Percentiles rank a stretch among this genome's conserved stretches.
Conservation (phyloP, 1,284 basidiomycete genomes). For the Ceratobasidium sp. region DNA sequence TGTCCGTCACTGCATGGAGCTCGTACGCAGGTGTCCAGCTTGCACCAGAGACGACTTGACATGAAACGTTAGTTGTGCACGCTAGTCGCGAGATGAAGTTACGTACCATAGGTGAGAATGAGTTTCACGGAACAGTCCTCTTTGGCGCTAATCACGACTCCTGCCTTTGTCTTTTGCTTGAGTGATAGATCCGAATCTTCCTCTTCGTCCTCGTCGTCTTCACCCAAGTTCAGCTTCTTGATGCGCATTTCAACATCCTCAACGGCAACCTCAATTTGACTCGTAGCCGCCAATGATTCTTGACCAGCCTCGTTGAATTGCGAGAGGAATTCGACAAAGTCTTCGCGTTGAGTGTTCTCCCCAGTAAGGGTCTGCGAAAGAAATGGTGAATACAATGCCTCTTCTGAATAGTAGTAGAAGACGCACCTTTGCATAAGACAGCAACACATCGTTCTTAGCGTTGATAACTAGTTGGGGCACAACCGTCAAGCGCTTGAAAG, state of each 20-base stretch:
- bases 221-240: conserved; percentile 53
- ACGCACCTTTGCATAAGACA: conserved; percentile 44
- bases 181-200: conserved; percentile 59
- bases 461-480: conserved; percentile 20
- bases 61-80: neutral
- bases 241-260: conserved; percentile 46
- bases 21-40: conserved; percentile 70
- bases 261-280: conserved; percentile 59
- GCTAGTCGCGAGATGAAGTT: conserved; percentile 24
- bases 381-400: conserved; percentile 49
- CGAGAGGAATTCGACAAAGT: conserved; percentile 60
- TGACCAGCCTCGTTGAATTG: conserved; percentile 61
- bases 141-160: conserved; percentile 55
- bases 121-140: conserved; percentile 60
- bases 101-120: conserved; percentile 68
- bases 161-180: conserved; percentile 44
- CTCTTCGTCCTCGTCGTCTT: conserved; percentile 57
- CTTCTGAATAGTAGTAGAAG: conserved; percentile 54
- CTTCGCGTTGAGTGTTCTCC: conserved; percentile 60
- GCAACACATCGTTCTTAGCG: conserved; percentile 40
- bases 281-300: conserved; percentile 58
- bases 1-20: conserved; percentile 64
- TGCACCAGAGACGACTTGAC: conserved; percentile 66
- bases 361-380: conserved; percentile 62
- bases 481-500: neutral